A percentile compares a stretch with the other conserved stretches of the same genome.
phyloP scores from a whole-genome alignment of 2,329 filamentous ascomycete genomes.

The Xylariaceae sp. region DNA sequence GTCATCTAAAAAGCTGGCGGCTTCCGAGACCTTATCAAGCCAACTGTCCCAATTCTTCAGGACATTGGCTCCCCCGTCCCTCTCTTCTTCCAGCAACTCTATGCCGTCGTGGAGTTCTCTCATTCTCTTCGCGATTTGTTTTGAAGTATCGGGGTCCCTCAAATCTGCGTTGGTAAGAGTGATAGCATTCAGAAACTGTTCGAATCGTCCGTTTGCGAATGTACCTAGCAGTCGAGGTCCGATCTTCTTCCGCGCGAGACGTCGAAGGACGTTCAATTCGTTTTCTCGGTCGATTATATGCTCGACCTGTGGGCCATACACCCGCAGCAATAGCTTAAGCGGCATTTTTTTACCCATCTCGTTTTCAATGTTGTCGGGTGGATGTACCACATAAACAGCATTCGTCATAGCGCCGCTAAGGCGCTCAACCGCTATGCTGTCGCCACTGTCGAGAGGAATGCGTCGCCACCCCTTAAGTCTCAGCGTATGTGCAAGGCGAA shows the following conservation, averaged over 20 bases:
- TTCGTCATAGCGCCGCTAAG: constrained; percentile 93
- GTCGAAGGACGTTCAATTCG: constrained; percentile 79
- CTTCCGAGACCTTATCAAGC: constrained; percentile 63
- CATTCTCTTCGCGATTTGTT: constrained; percentile 96
- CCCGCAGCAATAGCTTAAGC: constrained; percentile 75
- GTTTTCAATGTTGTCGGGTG: constrained; percentile 53
- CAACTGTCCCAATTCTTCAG: constrained; percentile 96
- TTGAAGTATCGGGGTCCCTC: constrained; percentile 76
- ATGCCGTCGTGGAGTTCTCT: constrained; percentile 92
- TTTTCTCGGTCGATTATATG: constrained; percentile 92
- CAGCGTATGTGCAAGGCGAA: constrained; percentile 83
- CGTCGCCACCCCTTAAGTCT: constrained; percentile 87
- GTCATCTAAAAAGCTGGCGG: constrained; percentile 53
- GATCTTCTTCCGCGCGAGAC: constrained; percentile 87
- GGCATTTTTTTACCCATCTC: constrained; percentile 45
- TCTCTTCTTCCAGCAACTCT: constrained; percentile 75
- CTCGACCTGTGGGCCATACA: constrained; percentile 93
- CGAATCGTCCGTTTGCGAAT: constrained; percentile 91
- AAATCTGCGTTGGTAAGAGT: constrained; percentile 75
- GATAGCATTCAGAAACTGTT: constrained; percentile 85
- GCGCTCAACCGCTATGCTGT: constrained; percentile 65
- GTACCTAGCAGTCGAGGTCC: constrained; percentile 87
- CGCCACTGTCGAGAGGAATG: constrained; percentile 68
- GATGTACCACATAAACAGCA: constrained; percentile 89
- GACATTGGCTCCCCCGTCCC: constrained; percentile 73